Evolutionary conservation across 768 basidiomycete species (phyloP), one percentile per base, ranked within the genome.

Genomic region (Holtermanniella nyarrowii): DNA sequence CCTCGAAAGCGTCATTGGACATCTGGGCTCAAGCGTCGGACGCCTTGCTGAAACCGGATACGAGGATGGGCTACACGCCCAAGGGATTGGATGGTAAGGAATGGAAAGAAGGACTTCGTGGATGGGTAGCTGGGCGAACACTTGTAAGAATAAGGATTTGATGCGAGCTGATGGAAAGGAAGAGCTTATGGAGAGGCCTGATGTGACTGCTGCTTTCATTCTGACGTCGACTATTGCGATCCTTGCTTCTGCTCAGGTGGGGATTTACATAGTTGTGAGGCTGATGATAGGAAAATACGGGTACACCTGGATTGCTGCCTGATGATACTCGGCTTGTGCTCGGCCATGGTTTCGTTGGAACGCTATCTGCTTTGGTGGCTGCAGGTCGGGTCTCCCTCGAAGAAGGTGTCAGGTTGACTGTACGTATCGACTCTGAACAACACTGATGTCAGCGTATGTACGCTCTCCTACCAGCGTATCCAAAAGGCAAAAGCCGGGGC

Each of bases 291-390:
- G 65, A 67, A 42, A 44, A 53, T 42, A 47, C 52, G 4, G 44
- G 51, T 3, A 53, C 53, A 7, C 42, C 47, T 18, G 54, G 58
- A 3, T 42, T 65, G 16, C 44, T 70, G 5, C 68, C 68, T 20
- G 40, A 48, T 13, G 62, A 60, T 5, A 64, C 61, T 16, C 60
- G 59, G 4, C 61, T 66, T 49, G 59, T 70, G 16, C 63, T 61
- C n/a, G 68, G 68, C 20, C 66, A 70, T 43, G 68, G 68, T 12
- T 70, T 70, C 53, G 60, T 70, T 44, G 68, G 68, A 1, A 66
- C 66, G 22, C 49, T 70, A 16, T 66, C 68, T 3, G 60, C 63
- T 1, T 50, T 70, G n/a, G 68, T 70, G 4, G 68, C 63, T 12
- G 54, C 60, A 12, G 64, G 63, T 7, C 54, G 59, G 26, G 31